Conservation (phyloP, 257 asterid genomes). For the Primulina tabacum region DNA sequence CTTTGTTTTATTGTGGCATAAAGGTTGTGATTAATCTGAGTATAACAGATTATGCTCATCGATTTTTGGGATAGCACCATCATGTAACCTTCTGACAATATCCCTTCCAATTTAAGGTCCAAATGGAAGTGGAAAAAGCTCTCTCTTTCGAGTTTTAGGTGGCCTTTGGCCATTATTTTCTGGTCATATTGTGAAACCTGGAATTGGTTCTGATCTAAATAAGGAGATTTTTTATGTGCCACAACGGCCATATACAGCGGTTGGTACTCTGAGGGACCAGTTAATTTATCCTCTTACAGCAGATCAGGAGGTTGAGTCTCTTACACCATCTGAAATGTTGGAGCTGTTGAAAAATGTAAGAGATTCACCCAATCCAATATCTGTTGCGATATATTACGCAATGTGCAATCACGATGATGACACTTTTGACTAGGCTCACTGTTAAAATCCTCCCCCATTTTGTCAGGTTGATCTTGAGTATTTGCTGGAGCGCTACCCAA, state of each 20-base stretch:
- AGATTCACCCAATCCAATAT: conserved; percentile 27
- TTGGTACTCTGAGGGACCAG: conserved; percentile 98
- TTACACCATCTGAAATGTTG: conserved; percentile 75
- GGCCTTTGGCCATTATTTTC: conserved; percentile 99
- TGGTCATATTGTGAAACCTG: conserved; percentile 95
- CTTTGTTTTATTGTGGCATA: conserved; percentile 3
- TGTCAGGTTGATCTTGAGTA: conserved; percentile 95
- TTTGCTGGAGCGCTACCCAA: conserved; percentile 88
- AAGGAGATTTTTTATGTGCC: conserved; percentile 99
- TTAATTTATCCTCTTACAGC: conserved; percentile 92
- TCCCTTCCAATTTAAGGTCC: conserved; percentile 62
- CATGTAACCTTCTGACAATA: conserved; percentile 16
- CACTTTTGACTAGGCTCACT: conserved; percentile 15
- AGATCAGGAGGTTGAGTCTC: conserved; percentile 75
- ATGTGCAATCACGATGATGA: conserved; percentile 9
- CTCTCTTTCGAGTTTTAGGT: conserved; percentile 96
- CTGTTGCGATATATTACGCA: conserved; percentile 3
- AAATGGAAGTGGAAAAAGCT: conserved; percentile 99
- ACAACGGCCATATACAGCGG: conserved; percentile 97
- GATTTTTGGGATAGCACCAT: conserved; percentile 12
- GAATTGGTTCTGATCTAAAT: conserved; percentile 97
- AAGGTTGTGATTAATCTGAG: background rate
- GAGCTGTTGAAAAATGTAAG: conserved; percentile 92
- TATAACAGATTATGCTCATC: conserved; percentile 13
- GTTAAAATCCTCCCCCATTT: conserved; percentile 17